Evolutionary conservation across 192 early-diverging fungal genomes (phyloP), one percentile per base, ranked within the genome.

Genomic region (Coemansia sp.): DNA sequence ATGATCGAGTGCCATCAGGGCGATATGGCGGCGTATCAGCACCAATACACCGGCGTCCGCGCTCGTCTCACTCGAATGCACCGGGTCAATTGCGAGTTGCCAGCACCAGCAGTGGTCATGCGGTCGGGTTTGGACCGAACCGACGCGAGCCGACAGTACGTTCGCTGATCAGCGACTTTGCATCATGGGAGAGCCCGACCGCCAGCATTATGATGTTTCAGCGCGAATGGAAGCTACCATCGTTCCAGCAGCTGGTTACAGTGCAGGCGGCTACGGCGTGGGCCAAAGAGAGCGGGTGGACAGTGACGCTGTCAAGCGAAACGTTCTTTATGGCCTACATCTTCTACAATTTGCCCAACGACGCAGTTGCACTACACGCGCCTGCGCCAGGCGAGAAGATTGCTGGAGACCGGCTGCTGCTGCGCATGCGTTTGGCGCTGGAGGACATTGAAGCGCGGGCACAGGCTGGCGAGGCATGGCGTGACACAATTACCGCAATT

Each of bases 141-240:
- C 78, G 78, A 10, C 61, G 63, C 29, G 78, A 81, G 22, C 29
- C 78, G 23, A 57, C 63, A 16, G 78, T 81, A 54, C 71, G 78
- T 9, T 62, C 68, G 26, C 62, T 81, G 50, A 50, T 81, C 54
- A 74, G 72, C 59, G 78, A 81, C 52, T 81, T 81, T 81, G 78
- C 78, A 1, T 32, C 58, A 9, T 81, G 78, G 78, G 78, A 81
- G 68, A 81, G 72, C 65, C 72, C 78, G 24, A 37, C 78, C 3
- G 69, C 78, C 4, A 81, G 78, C 52, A 68, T 81, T 9, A 81
- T 81, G 78, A 81, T 81, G 78, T 81, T 81, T 62, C 78, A 81
- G 65, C 71, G 78, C 57, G 78, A 81, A 61, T 81, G 78, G 78
- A 81, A 74, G 65, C 78, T 81, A 65, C 78, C 78, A 47, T 81